Base-by-base conservation (phyloP, 2,329 filamentous ascomycete species). In the Trichoderma breve region DNA sequence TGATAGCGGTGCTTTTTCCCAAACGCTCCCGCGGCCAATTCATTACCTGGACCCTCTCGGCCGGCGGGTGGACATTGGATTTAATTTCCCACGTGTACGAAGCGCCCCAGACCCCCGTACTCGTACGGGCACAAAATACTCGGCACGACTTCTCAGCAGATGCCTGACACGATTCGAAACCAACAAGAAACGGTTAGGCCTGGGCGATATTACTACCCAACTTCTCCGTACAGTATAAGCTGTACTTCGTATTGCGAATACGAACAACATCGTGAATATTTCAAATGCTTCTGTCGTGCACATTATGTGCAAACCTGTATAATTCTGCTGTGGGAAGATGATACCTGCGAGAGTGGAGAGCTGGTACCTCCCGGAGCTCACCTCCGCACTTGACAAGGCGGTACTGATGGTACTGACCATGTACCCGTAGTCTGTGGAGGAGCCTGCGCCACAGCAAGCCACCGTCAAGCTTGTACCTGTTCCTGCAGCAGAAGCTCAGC, bases 131-230 rank as follows among this genome's bases (percentile, higher is more conserved):
- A 34, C 57, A 32, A 60, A n/a, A 28, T 53, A 53, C 66, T 70
- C 32, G 55, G 24, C n/a, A 70, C 39, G 21, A 47, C 6, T 34
- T 60, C 28, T 47, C 34, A 24, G 36, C n/a, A 34, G 65, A 68
- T 60, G 65, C 55, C 55, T 58, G 65, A 43, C 55, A 51, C 39
- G 66, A 51, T 61, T 32, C 66, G 66, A 70, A 70, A 70, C 57
- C 66, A 70, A 70, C 66, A 62, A 53, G 66, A 70, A 70, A 70
- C 57, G 57, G 66, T 70, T 70, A 70, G 66, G 66, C 66, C 26
- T 62, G 15, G 30, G 66, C 4, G 57, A 43, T 60, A 62, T 61
- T 70, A 32, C 66, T 36, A 70, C 53, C 65, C 36, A 68, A 60
- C 34, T 30, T 14, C 51, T 65, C 61, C 26, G 36, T 32, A 28